Conservation (phyloP, 148 eudicot genomes). For the Rhododendron mucronatum region DNA sequence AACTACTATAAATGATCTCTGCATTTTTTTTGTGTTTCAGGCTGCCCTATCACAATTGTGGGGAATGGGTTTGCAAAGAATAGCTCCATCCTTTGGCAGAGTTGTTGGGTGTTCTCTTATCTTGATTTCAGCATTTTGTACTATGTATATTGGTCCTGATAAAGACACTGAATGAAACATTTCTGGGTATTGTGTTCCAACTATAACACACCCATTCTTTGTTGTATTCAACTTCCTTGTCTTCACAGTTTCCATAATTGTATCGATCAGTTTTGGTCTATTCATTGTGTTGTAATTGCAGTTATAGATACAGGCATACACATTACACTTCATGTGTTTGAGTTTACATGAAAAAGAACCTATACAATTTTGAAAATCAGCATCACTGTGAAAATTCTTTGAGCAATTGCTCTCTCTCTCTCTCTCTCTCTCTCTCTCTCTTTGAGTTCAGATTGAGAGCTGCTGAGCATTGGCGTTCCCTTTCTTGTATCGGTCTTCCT, state of each 20-base stretch:
- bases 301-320: background rate
- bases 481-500: background rate
- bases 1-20: background rate
- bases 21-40: constrained; percentile 18
- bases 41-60: constrained; percentile 42
- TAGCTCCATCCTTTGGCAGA: constrained; percentile 40
- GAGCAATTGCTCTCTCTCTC: background rate
- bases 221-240: constrained; percentile 9
- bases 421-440: no score
- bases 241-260: background rate
- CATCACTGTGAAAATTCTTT: background rate
- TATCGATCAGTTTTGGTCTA: background rate
- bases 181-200: background rate
- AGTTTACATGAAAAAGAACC: background rate
- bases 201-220: background rate
- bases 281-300: background rate
- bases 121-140: constrained; percentile 42
- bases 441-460: background rate
- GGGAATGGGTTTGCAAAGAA: constrained; percentile 36
- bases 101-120: constrained; percentile 45
- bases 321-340: background rate
- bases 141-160: constrained; percentile 49
- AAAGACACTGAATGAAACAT: constrained; percentile 32
- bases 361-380: background rate
- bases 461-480: background rate